Base-by-base conservation (phyloP, 768 basidiomycete species). In the Suillus lakei region DNA sequence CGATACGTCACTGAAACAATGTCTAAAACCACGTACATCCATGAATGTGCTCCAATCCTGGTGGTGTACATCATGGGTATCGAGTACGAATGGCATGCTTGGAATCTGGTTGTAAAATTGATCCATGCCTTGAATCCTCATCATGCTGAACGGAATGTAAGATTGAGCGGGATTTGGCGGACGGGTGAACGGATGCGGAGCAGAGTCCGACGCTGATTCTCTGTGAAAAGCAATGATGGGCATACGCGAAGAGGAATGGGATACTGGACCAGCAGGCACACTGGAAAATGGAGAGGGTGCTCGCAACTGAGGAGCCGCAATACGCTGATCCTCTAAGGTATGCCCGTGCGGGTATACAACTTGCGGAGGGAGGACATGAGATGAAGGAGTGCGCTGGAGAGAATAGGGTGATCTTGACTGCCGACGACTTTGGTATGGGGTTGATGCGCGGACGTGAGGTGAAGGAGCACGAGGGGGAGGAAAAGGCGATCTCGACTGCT, bases 11-110 rank as follows among this genome's bases (percentile, higher is more conserved):
- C 10, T 18, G 23, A 43, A 43, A 41, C 12, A 4, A 46, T 60
- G 50, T 36, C 30, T 34, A 6, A 12, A 36, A 26, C 18, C 18
- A 81, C 85, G 12, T 71, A 91, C 92, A 79, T 88, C 85, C 83
- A 91, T 90, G 69, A 92, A 85, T 59, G 91, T 81, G 67, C 83
- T 86, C 93, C 93, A 95, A 71, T 95, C 93, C 61, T 90, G 87
- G 66, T 85, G 83, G 66, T 86, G 86, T 12, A 93, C 87, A 71
- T 95, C 93, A 71, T 94, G 92, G 21, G 91, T 83, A 43, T 86
- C 81, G 28, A 95, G 84, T 8, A 90, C 86, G 5, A 81, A 65
- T 9, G 93, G 93, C 87, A 95, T 89, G 69, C 87, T 84, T 13
- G 92, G 91, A 48, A 88, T 80, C 18, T 82, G 81, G 48, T 87